Base-by-base conservation (phyloP, 805 yeast genomes). In the Cyberlindnera mississippiensis region DNA sequence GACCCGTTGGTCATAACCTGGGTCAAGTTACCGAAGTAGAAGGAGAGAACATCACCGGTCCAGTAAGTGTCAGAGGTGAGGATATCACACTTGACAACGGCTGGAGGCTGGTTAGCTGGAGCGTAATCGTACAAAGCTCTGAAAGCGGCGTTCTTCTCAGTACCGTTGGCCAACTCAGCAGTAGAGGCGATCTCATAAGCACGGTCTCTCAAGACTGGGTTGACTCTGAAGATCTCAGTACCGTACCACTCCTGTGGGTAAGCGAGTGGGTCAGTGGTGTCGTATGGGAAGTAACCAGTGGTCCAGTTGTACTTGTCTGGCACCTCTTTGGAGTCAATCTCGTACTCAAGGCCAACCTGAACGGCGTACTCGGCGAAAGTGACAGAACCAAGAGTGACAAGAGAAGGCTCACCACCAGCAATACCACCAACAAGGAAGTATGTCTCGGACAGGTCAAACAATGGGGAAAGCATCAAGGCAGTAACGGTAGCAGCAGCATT, bases 231-330 rank as follows among this genome's bases (percentile, higher is more conserved):
- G 30, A 45, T 39, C 38, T 45, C 48, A 18, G 45, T 29, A 22
- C 48, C 48, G 35, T 45, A 45, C 48, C 48, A 45, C 32, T 41
- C 42, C 37, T 45, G 32, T 34, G 48, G 48, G 45, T 37, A 45
- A 27, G 40, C 45, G 16, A 38, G 28, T 41, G 48, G 48, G 20
- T n/a, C 16, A 13, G 36, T 28, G 32, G 48, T 45, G 33, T 45
- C 48, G 44, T 34, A 45, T 35, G 48, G 48, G 48, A 41, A 45
- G 42, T 45, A 45, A 13, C 48, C 48, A 7, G 48, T 45, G 33
- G 42, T 35, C 48, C 48, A 45, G 35, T 45, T 41, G 38, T 45
- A 45, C 37, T 35, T 41, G n/a, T 32, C 26, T 6, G 20, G 31
- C 9, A 45, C 48, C 29, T 45, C 48, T 15, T 14, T 37, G 30